Evolutionary conservation across 1,284 basidiomycete species (phyloP).

Genomic region (Ganoderma lingzhi): DNA sequence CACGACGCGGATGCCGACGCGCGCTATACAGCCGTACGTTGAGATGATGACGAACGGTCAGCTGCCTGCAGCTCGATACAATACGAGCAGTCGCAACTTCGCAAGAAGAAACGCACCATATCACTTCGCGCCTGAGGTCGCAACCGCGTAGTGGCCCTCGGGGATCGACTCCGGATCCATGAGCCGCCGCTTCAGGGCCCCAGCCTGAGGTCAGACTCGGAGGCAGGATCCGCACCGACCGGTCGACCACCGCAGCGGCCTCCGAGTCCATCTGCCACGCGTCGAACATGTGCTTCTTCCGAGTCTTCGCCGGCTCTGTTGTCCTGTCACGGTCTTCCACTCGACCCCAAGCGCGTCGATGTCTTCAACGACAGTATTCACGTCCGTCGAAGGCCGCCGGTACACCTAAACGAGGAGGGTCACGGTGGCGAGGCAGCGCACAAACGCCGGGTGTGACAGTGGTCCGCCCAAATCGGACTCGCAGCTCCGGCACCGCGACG

Average conservation of each 20-base stretch:
- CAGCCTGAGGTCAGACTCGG: too few relatives aligned
- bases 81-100: constrained; percentile 3
- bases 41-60: constrained; percentile 10
- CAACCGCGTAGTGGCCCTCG: constrained; percentile 73
- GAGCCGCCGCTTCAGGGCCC: constrained; percentile 51
- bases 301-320: constrained; percentile 35
- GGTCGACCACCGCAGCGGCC: constrained; percentile 56
- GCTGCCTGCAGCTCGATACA: neutral
- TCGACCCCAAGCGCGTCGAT: constrained; percentile 44
- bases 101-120: constrained; percentile 53
- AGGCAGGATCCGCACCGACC: too few relatives aligned
- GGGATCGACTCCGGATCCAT: constrained; percentile 67
- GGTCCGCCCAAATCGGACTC: neutral
- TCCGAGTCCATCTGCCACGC: constrained; percentile 61
- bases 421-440: constrained; percentile 34
- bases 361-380: constrained; percentile 44
- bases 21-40: constrained; percentile 76
- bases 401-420: neutral
- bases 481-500: neutral
- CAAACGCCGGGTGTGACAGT: constrained; percentile 46
- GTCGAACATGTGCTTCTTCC: constrained; percentile 48
- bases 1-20: constrained; percentile 78
- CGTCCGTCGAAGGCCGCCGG: neutral
- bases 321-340: constrained; percentile 31
- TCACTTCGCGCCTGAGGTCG: constrained; percentile 80